These are phyloP conservation scores for Solanum megistacrolobum DNA, from an alignment of 257 asterid genomes.

Conservation along the genomic window DNA sequence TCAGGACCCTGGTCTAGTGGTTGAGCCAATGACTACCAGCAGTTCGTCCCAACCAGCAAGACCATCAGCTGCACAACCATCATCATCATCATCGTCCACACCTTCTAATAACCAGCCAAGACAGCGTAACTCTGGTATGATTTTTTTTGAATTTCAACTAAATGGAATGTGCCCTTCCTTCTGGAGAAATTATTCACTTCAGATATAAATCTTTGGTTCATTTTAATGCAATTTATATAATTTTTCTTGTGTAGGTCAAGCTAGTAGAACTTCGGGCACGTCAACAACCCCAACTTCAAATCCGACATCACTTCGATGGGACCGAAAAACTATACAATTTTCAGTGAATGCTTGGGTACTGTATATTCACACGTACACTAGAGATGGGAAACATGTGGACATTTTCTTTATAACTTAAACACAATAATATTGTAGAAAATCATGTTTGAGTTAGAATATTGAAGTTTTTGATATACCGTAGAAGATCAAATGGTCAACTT, in stretches of 20 bases:
- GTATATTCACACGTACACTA: background rate
- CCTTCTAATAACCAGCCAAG: constrained; percentile 39
- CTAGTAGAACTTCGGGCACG: constrained; percentile 58
- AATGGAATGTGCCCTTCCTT: background rate
- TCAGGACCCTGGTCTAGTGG: constrained; percentile 75
- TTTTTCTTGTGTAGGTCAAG: constrained; percentile 39
- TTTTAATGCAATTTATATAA: background rate
- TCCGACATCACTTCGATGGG: constrained; percentile 61
- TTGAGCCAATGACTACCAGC: constrained; percentile 60
- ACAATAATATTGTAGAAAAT: background rate
- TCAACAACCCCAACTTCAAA: constrained; percentile 45
- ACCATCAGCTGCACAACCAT: constrained; percentile 39
- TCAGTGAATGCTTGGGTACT: constrained; percentile 97
- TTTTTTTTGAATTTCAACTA: background rate
- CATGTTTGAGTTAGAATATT: background rate
- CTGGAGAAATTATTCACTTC: background rate
- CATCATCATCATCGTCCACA: constrained; percentile 23
- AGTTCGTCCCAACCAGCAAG: constrained; percentile 55
- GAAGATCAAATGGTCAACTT: background rate
- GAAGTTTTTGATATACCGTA: background rate
- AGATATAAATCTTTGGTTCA: background rate
- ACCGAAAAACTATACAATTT: constrained; percentile 65
- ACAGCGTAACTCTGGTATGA: constrained; percentile 47
- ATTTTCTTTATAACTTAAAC: background rate
- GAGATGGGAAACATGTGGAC: background rate